Percentiles rank a stretch among this genome's conserved stretches.
Evolutionary conservation across 192 early-diverging fungal species (phyloP).

Genomic region (Spizellomyces punctatus): DNA sequence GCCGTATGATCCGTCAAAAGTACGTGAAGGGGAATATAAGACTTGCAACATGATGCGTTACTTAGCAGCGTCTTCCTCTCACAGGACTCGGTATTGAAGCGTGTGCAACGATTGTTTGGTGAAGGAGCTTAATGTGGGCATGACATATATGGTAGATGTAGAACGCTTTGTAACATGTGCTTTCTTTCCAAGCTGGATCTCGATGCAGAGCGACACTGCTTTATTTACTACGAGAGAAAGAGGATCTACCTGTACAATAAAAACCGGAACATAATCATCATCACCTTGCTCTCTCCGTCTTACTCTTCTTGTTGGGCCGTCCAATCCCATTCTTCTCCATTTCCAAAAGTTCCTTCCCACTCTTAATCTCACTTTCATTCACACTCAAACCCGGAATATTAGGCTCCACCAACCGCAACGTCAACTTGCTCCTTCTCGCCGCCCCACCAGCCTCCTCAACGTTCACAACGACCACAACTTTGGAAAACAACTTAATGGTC

Average conservation of each 20-base stretch:
- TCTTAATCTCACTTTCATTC: background rate
- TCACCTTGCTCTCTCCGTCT: background rate
- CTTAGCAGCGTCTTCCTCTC: background rate
- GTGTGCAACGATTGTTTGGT: conserved; percentile 56
- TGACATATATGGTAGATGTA: background rate
- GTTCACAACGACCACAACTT: conserved; percentile 74
- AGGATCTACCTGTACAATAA: background rate
- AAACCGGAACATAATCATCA: background rate
- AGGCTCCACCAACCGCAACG: conserved; percentile 53
- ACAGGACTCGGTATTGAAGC: conserved; percentile 58
- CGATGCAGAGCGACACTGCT: too few species aligned
- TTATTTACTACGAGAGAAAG: too few species aligned
- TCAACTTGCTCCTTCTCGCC: conserved; percentile 47
- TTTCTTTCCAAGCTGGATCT: too few species aligned
- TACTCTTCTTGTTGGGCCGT: background rate
- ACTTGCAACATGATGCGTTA: background rate
- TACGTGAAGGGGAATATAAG: background rate
- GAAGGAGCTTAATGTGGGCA: conserved; percentile 29
- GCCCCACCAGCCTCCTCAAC: conserved; percentile 56
- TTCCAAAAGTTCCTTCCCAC: background rate
- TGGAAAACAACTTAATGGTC: conserved; percentile 75
- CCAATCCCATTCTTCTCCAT: background rate
- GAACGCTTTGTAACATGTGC: too few species aligned
- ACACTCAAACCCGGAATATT: conserved; percentile 43
- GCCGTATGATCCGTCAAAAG: conserved; percentile 86